Evolutionary conservation across 2,329 filamentous ascomycete genomes (phyloP), one percentile per base, ranked within the genome.

Genomic region (Arthrobotrys pseudoclavata): DNA sequence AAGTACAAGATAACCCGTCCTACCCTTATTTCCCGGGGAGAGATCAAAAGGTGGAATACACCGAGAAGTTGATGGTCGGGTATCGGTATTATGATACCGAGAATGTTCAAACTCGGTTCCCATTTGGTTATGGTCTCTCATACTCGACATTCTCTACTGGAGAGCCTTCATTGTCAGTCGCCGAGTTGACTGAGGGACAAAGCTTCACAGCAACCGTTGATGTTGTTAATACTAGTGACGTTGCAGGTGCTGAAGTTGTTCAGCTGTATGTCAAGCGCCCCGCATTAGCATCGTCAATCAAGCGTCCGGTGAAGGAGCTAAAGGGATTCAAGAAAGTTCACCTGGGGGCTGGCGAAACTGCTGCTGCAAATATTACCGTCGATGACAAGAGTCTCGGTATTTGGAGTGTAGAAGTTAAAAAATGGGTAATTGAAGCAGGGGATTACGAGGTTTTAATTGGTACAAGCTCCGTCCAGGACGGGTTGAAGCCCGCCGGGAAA

Each of bases 21-120:
- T 92, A 88, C 84, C 87, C 90, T 83, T 92, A 91, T 83, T 93
- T 90, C 88, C 90, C 90, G 0, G 90, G 90, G 62, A 91, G 92
- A 90, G 74, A 92, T 82, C 83, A 88, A 57, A 87, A 89, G 80
- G 89, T 91, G 0, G 83, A 90, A 0, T 93, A 93, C 81, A 90
- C 90, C 64, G 91, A 94, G 83, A 91, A 90, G 13, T 84, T 93
- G 12, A 92, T 89, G 83, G 88, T 93, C 68, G 91, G 91, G 1
- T 93, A 94, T 83, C 85, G 89, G 18, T 90, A 92, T 83, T 77
- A 92, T 83, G 91, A 94, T 81, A 87, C 87, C 20, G 84, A 86
- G 12, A 85, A 85, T 26, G 86, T 90, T 61, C 84, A 86, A 45
- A 4, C 89, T 90, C 85, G 89, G 52, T 92, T 91, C 79, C 84